Evolutionary conservation across 2,329 filamentous ascomycete species (phyloP).

Genomic region (Colletotrichum sp.): DNA sequence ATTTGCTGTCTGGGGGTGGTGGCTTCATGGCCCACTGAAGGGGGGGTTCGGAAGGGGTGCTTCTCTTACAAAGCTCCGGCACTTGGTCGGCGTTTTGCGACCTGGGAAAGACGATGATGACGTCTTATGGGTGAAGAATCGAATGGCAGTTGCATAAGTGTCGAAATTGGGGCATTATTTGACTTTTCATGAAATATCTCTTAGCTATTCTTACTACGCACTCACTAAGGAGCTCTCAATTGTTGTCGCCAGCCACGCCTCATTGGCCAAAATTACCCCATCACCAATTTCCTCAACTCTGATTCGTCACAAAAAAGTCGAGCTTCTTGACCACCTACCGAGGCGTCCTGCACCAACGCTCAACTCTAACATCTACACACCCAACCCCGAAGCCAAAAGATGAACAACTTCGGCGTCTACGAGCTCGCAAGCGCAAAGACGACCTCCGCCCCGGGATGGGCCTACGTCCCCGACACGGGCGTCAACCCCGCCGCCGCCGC

Average conservation of each 20-base stretch:
- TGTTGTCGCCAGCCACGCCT: neutral
- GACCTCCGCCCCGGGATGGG: constrained; percentile 83
- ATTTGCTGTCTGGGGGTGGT: constrained; percentile 1
- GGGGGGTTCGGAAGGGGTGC: neutral
- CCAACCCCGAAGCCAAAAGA: constrained; percentile 30
- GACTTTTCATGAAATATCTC: neutral
- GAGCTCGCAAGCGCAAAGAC: constrained; percentile 76
- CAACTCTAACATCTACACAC: neutral
- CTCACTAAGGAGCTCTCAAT: neutral
- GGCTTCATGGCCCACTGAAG: constrained; percentile 8
- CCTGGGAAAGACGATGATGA: neutral
- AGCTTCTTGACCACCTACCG: neutral
- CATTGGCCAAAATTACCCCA: constrained; percentile 10
- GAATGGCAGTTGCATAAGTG: neutral
- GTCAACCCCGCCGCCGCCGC: constrained; percentile 61
- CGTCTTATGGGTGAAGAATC: neutral
- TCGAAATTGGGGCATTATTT: neutral
- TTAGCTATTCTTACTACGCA: too few relatives aligned
- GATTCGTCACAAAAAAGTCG: constrained; percentile 8
- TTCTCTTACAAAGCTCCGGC: neutral
- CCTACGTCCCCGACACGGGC: constrained; percentile 82
- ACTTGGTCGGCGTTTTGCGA: neutral
- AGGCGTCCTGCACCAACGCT: neutral
- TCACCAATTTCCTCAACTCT: neutral
- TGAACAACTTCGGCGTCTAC: constrained; percentile 79